Evolutionary conservation across 345 rosid genomes (phyloP).

Genomic region (Populus simonii): DNA sequence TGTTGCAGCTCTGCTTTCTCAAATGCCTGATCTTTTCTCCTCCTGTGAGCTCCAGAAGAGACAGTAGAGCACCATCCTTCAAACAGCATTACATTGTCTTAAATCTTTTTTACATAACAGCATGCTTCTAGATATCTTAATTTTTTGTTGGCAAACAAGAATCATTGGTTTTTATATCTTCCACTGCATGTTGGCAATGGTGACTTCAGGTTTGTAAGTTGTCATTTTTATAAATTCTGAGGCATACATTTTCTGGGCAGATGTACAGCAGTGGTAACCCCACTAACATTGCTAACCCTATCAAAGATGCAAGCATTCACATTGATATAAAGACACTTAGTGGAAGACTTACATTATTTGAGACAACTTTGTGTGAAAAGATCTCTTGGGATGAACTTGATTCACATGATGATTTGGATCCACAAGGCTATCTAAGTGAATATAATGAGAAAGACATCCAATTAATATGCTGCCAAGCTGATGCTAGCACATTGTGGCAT

Average conservation of each 20-base stretch:
- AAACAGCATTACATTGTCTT: too few species aligned
- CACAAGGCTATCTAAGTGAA: conserved; percentile 31
- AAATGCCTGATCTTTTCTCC: too few species aligned
- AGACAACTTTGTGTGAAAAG: conserved; percentile 45
- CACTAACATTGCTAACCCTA: conserved; percentile 49
- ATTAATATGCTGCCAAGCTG: conserved; percentile 52
- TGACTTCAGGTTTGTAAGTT: neutral
- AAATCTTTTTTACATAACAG: neutral
- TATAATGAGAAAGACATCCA: conserved; percentile 43
- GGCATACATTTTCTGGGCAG: conserved; percentile 18
- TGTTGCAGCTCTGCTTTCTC: too few species aligned
- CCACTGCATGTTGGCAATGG: neutral
- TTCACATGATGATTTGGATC: conserved; percentile 28
- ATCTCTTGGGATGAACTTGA: conserved; percentile 33
- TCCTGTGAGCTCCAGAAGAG: too few species aligned
- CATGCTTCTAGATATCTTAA: neutral
- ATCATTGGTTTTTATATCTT: neutral
- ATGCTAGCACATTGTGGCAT: conserved; percentile 43
- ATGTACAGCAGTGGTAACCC: conserved; percentile 55
- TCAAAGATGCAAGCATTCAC: conserved; percentile 40
- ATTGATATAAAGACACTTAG: conserved; percentile 41
- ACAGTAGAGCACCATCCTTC: too few species aligned
- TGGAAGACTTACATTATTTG: conserved; percentile 39
- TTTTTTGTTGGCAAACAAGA: neutral
- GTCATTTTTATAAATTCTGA: neutral